phyloP scores from a whole-genome alignment of 371 early-diverging fungal species.

The Lichtheimia ornata region DNA sequence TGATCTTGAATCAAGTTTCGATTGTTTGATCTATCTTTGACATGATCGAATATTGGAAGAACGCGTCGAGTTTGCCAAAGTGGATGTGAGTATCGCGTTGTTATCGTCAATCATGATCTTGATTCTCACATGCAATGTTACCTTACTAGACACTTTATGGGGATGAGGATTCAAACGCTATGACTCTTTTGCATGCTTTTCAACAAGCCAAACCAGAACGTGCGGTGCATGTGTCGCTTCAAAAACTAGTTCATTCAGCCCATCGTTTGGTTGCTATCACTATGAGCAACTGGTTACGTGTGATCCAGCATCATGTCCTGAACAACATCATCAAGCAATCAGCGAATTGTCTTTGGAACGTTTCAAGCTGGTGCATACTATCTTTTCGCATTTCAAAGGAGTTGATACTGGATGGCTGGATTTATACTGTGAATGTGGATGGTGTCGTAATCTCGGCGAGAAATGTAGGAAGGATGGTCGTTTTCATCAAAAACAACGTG shows the following conservation, averaged over 20 bases:
- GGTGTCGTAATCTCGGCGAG: conserved; percentile 52
- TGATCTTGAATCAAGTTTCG: conserved; percentile 18
- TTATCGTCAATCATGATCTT: background rate
- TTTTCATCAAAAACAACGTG: conserved; percentile 37
- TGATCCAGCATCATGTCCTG: conserved; percentile 39
- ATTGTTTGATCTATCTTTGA: conserved; percentile 48
- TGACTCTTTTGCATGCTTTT: conserved; percentile 49
- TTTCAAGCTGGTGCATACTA: conserved; percentile 52
- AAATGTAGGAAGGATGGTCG: conserved; percentile 47
- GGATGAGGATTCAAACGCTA: conserved; percentile 55
- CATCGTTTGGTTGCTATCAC: conserved; percentile 49
- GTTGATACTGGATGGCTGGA: conserved; percentile 53
- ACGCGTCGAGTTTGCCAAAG: conserved; percentile 53
- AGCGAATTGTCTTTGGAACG: conserved; percentile 47
- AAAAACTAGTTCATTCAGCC: conserved; percentile 49
- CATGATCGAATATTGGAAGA: conserved; percentile 51
- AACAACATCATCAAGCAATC: conserved; percentile 47
- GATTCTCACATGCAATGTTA: background rate
- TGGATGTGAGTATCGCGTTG: conserved; percentile 32
- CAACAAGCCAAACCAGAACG: conserved; percentile 53
- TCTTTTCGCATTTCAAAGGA: conserved; percentile 54
- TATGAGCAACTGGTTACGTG: conserved; percentile 40
- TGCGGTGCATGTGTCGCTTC: conserved; percentile 54
- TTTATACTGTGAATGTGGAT: conserved; percentile 54
- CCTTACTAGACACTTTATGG: conserved; percentile 46